A percentile compares a stretch with the other conserved stretches of the same genome.
Evolutionary conservation across 495 filamentous ascomycete genomes (phyloP).

Genomic region (Choiromyces venosus): DNA sequence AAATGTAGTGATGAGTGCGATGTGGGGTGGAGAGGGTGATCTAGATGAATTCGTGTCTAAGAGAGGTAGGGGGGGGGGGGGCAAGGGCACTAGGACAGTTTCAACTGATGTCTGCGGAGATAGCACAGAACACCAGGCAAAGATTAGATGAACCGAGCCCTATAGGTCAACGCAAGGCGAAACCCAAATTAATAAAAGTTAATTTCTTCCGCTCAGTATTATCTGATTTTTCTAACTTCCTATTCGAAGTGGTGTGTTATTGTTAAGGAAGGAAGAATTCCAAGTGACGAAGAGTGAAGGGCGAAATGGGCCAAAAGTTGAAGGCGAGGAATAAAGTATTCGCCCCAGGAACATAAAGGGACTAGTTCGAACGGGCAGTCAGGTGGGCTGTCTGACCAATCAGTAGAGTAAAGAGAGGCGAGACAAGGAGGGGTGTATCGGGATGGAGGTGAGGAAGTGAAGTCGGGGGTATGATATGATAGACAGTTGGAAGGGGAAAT

Average conservation of each 20-base stretch:
- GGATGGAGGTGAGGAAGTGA: neutral
- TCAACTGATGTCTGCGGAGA: neutral
- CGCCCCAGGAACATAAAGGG: neutral
- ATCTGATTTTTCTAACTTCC: neutral
- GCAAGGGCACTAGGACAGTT: neutral
- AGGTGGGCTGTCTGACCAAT: neutral
- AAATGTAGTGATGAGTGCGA: slow-evolving; percentile 1
- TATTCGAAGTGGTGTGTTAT: neutral
- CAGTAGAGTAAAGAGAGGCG: neutral
- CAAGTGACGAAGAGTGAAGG: neutral
- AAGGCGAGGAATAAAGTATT: neutral
- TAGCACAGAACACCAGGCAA: neutral
- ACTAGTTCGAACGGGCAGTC: neutral
- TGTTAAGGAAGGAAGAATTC: neutral
- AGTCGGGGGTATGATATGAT: neutral
- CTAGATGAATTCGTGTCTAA: neutral
- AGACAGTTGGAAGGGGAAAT: neutral
- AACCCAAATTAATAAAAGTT: neutral
- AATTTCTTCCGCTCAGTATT: neutral
- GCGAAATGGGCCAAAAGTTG: neutral
- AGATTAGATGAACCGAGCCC: slow-evolving; percentile 3
- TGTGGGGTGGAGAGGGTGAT: neutral
- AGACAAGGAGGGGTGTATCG: neutral
- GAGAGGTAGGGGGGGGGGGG: neutral
- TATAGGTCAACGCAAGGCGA: neutral